A percentile compares a stretch with the other conserved stretches of the same genome.
These are phyloP conservation scores for Monosporascus sp. DNA, from an alignment of 2,329 filamentous ascomycete genomes.

Conservation along the genomic window DNA sequence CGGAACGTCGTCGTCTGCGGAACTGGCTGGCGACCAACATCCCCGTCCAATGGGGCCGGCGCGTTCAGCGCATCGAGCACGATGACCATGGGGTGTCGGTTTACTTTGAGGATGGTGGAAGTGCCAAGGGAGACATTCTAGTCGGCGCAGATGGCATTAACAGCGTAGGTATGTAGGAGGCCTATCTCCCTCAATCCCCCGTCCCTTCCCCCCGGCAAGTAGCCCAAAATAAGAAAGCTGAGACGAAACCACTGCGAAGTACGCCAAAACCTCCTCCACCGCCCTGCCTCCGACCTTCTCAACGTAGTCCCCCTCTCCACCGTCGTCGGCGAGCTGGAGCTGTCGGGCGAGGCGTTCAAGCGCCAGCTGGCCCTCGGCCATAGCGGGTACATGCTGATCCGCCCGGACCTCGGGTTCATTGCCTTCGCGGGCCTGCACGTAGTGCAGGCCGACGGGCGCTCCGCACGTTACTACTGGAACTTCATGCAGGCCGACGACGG, in stretches of 20 bases:
- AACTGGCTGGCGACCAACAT: slow-evolving; percentile 21
- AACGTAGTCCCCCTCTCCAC: slow-evolving; percentile 10
- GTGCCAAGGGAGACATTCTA: slow-evolving; percentile 18
- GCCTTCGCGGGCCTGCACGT: slow-evolving; percentile 19
- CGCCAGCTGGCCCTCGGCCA: slow-evolving; percentile 22
- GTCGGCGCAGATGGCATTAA: slow-evolving; percentile 24
- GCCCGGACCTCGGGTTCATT: slow-evolving; percentile 1
- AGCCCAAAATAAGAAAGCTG: too few relatives aligned
- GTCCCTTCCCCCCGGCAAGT: too few relatives aligned
- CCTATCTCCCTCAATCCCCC: too few relatives aligned
- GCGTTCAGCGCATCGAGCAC: slow-evolving; percentile 12
- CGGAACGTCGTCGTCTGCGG: slow-evolving; percentile 17
- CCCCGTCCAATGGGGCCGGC: slow-evolving; percentile 22
- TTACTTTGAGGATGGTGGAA: slow-evolving; percentile 21
- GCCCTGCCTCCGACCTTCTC: slow-evolving; percentile 13
- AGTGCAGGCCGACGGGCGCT: slow-evolving; percentile 12
- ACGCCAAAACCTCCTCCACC: slow-evolving; percentile 15
- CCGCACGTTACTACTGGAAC: slow-evolving; percentile 22
- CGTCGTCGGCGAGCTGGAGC: slow-evolving; percentile 17
- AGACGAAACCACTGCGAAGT: too few relatives aligned
- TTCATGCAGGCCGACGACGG: slow-evolving; percentile 45
- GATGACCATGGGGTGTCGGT: slow-evolving; percentile 9
- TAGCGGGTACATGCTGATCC: slow-evolving; percentile 13
- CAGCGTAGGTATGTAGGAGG: too few relatives aligned
- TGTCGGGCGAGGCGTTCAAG: slow-evolving; percentile 19